phyloP scores from a whole-genome alignment of 495 filamentous ascomycete genomes.

The Chlorociboria aeruginascens region DNA sequence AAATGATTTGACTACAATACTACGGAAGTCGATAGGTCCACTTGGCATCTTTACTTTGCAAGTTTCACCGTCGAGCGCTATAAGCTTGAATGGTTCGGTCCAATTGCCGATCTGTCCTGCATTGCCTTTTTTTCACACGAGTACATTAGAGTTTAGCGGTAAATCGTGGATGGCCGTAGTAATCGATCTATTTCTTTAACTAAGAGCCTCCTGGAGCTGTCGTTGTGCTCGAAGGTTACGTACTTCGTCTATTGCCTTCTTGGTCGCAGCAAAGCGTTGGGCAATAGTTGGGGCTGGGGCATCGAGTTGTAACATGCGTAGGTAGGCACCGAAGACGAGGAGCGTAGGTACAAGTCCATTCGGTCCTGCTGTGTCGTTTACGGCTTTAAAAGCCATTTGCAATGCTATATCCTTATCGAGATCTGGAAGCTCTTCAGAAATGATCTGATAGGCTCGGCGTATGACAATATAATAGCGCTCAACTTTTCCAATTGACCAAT shows the following conservation, averaged over 20 bases:
- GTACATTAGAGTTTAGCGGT: not conserved
- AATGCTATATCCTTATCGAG: constrained; percentile 2
- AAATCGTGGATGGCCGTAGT: not conserved
- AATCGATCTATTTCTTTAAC: constrained; percentile 10
- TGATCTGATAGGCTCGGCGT: constrained; percentile 12
- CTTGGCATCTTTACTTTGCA: too few species aligned
- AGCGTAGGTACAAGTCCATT: constrained; percentile 12
- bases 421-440: constrained; percentile 7
- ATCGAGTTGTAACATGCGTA: constrained; percentile 2
- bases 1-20: too few species aligned
- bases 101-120: not conserved
- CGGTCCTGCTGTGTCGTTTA: constrained; percentile 15
- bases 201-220: constrained; percentile 5
- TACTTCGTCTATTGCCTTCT: constrained; percentile 15
- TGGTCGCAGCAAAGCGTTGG: constrained; percentile 4
- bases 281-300: constrained; percentile 1
- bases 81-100: too few species aligned
- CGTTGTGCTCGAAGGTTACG: constrained; percentile 8
- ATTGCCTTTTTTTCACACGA: constrained; percentile 1
- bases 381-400: constrained; percentile 20
- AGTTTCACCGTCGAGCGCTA: too few species aligned
- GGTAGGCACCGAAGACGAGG: constrained; percentile 14
- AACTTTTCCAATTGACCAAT: constrained; percentile 18
- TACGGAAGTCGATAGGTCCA: too few species aligned
- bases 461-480: constrained; percentile 14